Base-by-base conservation (phyloP, 1,284 basidiomycete genomes). In the Ceratobasidium sp. region DNA sequence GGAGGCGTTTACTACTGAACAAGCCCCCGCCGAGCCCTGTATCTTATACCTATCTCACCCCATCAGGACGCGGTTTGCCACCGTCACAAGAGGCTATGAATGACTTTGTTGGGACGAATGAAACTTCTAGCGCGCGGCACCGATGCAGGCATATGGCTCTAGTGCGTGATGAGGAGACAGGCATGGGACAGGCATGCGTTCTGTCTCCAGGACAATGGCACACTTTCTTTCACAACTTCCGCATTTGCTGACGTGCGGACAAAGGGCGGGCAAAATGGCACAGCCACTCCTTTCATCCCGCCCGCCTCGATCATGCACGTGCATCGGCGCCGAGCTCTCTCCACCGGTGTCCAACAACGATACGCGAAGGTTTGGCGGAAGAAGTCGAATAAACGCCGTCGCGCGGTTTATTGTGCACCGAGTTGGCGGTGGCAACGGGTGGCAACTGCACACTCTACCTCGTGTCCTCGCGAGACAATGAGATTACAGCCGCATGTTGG, bases 211-310 rank as follows among this genome's bases (percentile, higher is more conserved):
- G 42, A 69, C 64, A 69, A 69, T 69, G 33, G 53, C 64, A 33
- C 38, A 30, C 40, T 33, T 38, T n/a, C 33, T 30, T 25, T 51
- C 12, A 53, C 63, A 63, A 63, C 28, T 63, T 48, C 61, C 61
- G 7, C 12, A 48, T 63, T 49, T 18, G 53, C 23, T 1, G 18
- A 36, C 14, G 23, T 9, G 14, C n/a, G 21, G 25, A 69, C 64
- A 69, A 69, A 69, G 64, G 64, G 40, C 51, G 51, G 51, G 51
- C 60, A 30, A 59, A 40, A 25, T 2, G 30, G 63, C 49, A 66
- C 28, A 49, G 44, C 46, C 63, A 66, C 63, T 66, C 63, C 63
- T 66, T 66, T 66, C 63, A 66, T 66, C 63, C 49, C 61, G 61
- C 46, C 11, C n/a, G n/a, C 44, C 44, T 63, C 42, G 61, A 63